phyloP scores from a whole-genome alignment of 148 eudicot genomes.

The Rhododendron mucronatum region DNA sequence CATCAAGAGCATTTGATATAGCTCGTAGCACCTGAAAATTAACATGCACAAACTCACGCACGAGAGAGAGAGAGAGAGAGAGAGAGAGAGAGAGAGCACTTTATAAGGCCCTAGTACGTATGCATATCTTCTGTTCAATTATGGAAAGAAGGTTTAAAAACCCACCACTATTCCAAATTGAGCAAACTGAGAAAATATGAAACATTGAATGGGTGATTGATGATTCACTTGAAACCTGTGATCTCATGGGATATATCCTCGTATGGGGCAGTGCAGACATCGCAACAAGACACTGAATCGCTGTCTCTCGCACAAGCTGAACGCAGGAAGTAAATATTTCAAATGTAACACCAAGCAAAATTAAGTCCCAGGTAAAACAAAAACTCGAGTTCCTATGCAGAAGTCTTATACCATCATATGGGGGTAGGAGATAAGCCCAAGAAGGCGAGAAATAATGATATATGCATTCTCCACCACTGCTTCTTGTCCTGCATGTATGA shows the following conservation, averaged over 20 bases:
- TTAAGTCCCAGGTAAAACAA: neutral
- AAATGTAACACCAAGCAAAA: neutral
- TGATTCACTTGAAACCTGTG: slow-evolving; percentile 41
- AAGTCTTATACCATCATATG: slow-evolving; percentile 69
- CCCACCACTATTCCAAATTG: neutral
- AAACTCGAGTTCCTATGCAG: neutral
- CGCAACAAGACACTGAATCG: slow-evolving; percentile 88
- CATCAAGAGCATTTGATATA: slow-evolving; percentile 73
- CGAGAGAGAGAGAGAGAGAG: neutral
- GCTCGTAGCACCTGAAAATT: slow-evolving; percentile 58
- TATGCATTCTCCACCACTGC: slow-evolving; percentile 57
- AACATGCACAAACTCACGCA: neutral
- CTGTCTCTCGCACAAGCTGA: slow-evolving; percentile 87
- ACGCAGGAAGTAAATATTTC: slow-evolving; percentile 8
- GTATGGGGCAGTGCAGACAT: slow-evolving; percentile 66
- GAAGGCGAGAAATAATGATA: slow-evolving; percentile 43
- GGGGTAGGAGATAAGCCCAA: slow-evolving; percentile 57
- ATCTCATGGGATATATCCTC: slow-evolving; percentile 81
- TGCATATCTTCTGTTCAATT: neutral
- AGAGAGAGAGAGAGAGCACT: neutral
- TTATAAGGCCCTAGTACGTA: neutral
- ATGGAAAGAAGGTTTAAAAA: neutral
- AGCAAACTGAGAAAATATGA: neutral
- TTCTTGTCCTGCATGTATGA: slow-evolving; percentile 60
- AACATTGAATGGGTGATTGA: neutral